These are phyloP conservation scores for Hibiscus syriacus DNA, from an alignment of 345 rosid species.

Conservation along the genomic window DNA sequence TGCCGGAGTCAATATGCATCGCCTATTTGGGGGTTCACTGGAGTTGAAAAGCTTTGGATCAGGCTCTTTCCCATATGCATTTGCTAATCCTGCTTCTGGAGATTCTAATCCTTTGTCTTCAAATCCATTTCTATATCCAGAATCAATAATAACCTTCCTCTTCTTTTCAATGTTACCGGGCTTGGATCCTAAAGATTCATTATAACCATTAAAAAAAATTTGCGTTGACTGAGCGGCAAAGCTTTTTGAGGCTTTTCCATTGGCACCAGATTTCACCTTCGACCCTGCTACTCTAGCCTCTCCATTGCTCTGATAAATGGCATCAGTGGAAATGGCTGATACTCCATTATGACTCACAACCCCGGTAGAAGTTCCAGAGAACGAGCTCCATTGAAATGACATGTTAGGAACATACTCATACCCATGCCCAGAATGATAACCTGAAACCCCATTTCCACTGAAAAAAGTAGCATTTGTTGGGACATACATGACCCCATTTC, in stretches of 20 bases:
- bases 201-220: constrained; percentile 18
- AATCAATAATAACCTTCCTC: constrained; percentile 49
- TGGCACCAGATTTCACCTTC: constrained; percentile 41
- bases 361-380: constrained; percentile 50
- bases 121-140: constrained; percentile 42
- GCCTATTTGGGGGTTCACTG: constrained; percentile 37
- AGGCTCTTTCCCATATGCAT: constrained; percentile 28
- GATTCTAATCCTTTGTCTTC: constrained; percentile 42
- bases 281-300: constrained; percentile 28
- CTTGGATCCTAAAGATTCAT: constrained; percentile 34
- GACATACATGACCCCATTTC: constrained; percentile 60
- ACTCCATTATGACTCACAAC: constrained; percentile 49
- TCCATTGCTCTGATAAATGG: constrained; percentile 50
- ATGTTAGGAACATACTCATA: constrained; percentile 67
- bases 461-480: constrained; percentile 57
- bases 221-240: constrained; percentile 21
- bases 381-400: constrained; percentile 72
- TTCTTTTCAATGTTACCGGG: constrained; percentile 61
- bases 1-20: constrained; percentile 48
- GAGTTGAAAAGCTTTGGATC: constrained; percentile 41
- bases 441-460: constrained; percentile 45
- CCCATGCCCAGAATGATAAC: constrained; percentile 70
- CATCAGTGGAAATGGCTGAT: constrained; percentile 38
- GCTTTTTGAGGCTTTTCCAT: constrained; percentile 44
- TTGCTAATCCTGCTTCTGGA: constrained; percentile 30